Base-by-base conservation (phyloP, 2,329 filamentous ascomycete genomes). In the Fonsecaea nubica region DNA sequence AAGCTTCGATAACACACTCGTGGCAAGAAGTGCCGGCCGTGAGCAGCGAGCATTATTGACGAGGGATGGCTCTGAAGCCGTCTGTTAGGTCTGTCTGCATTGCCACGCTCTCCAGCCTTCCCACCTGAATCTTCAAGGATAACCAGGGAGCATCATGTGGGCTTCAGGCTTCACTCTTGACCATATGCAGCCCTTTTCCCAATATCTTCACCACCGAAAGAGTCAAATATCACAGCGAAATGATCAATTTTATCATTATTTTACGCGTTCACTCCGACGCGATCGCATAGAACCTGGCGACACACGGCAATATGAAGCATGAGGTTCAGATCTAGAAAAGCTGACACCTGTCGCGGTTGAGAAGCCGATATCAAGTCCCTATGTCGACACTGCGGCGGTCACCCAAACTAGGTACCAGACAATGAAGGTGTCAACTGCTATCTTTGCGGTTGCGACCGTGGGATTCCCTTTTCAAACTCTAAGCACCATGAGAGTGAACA, bases 401-500 rank as follows among this genome's bases (percentile, higher is more conserved):
- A 35, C 53, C 2, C 50, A 58, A 33, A 58, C 33, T 42, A 53
- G 52, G 13, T 18, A 50, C 35, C 53, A 40, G 33, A 58, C 30
- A 50, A 58, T n/a, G 36, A 58, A 13, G 52, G 18, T 18, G 10
- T 48, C 10, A n/a, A n/a, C 9, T n/a, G 21, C 21, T 48, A n/a
- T 21, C 42, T 48, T 48, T 48, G 9, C 8, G 42, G n/a, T 4
- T 25, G 48, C 25, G 58, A 56, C n/a, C 55, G 57, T 42, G 63
- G 58, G 15, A 33, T 65, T 35, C 48, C 45, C n/a, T 38, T 45
- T 36, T 65, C 58, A 13, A 13, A 42, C 58, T 7, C 13, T n/a
- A 21, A 21, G 52, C 10, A 62, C 58, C 21, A 62, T 65, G 57
- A 38, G 62, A 32, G 57, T 45, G 63, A 62, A 62, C 18, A 35